Conservation (phyloP, 139 green algal genomes). For the Monoraphidium neglectum region DNA sequence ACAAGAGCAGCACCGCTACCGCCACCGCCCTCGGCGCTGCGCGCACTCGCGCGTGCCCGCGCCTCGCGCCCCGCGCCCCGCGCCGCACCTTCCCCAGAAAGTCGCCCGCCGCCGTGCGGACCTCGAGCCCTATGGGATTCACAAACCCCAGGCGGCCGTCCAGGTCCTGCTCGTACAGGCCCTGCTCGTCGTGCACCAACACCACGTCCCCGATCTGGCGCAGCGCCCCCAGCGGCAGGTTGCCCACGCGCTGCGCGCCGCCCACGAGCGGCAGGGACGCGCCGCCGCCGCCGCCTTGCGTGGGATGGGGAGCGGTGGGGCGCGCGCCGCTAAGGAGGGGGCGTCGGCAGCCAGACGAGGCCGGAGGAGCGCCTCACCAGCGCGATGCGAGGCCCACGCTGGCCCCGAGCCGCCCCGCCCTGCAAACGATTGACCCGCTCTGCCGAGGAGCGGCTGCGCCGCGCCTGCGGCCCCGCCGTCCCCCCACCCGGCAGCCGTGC, state of each 20-base stretch:
- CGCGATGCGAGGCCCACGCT: too few species aligned
- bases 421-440: too few species aligned
- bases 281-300: background rate
- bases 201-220: slow-evolving; percentile 80
- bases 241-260: slow-evolving; percentile 21
- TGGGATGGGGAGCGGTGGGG: too few species aligned
- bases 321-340: too few species aligned
- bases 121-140: slow-evolving; percentile 61
- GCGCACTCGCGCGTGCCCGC: background rate
- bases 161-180: slow-evolving; percentile 45
- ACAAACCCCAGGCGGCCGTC: slow-evolving; percentile 55
- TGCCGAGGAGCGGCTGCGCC: too few species aligned
- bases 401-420: too few species aligned
- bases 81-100: slow-evolving; percentile 66
- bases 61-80: slow-evolving; percentile 46
- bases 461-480: too few species aligned
- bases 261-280: background rate
- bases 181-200: slow-evolving; percentile 73
- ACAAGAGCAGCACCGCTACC: background rate
- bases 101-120: slow-evolving; percentile 52
- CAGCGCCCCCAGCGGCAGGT: slow-evolving; percentile 59
- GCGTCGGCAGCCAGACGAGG: too few species aligned
- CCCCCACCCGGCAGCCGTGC: too few species aligned
- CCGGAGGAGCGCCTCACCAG: too few species aligned
- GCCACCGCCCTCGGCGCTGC: background rate